Evolutionary conservation across 257 asterid genomes (phyloP).

Genomic region (Marsdenia floribunda): DNA sequence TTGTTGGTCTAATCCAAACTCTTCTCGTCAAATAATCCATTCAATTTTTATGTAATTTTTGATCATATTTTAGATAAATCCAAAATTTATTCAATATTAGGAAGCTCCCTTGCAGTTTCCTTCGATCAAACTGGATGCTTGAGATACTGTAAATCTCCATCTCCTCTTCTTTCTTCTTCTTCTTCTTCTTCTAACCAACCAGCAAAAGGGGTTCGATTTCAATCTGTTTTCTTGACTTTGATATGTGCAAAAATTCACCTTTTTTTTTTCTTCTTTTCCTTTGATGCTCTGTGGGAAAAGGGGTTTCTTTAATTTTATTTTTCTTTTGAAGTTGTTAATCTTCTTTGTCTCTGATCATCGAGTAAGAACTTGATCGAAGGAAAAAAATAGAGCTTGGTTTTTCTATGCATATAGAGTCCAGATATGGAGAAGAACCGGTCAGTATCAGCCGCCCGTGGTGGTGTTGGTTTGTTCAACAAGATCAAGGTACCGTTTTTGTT

Average conservation of each 20-base stretch:
- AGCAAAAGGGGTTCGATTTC: not conserved
- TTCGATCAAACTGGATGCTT: not conserved
- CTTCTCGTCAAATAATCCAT: not conserved
- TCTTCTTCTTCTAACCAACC: not conserved
- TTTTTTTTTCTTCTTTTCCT: not conserved
- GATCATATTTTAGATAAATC: not conserved
- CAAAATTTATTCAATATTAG: not conserved
- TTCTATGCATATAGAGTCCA: conserved; percentile 7
- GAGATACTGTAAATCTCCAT: not conserved
- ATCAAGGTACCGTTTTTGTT: conserved; percentile 17
- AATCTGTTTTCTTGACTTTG: not conserved
- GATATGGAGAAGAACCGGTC: conserved; percentile 10
- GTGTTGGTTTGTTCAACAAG: conserved; percentile 8
- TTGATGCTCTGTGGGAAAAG: not conserved
- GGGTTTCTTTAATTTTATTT: not conserved
- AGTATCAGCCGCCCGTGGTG: conserved; percentile 1
- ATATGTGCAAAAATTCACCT: not conserved
- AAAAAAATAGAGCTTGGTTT: not conserved
- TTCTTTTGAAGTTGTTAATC: not conserved
- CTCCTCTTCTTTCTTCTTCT: not conserved
- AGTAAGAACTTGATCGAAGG: not conserved
- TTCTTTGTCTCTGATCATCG: not conserved
- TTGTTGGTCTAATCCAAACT: not conserved
- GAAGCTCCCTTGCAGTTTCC: not conserved
- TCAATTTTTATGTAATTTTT: not conserved